Conservation (phyloP, 257 asterid species). For the Ajuga chamaepitys region DNA sequence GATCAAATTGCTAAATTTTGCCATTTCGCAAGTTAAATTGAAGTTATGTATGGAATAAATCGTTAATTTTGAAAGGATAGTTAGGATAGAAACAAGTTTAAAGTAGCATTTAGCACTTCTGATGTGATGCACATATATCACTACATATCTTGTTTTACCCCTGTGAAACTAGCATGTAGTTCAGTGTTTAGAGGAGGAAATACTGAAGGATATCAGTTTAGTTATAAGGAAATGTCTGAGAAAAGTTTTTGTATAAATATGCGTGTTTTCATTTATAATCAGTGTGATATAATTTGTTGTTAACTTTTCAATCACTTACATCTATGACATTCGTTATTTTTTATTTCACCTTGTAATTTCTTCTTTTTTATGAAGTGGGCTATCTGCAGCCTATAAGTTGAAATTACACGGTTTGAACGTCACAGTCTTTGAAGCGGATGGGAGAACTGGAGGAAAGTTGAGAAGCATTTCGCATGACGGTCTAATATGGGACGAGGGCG, state of each 20-base stretch:
- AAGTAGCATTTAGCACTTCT: background rate
- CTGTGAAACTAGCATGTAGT: background rate
- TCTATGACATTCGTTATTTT: background rate
- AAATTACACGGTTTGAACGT: slow-evolving; percentile 70
- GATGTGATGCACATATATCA: background rate
- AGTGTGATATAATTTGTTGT: background rate
- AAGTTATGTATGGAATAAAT: background rate
- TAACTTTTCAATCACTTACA: background rate
- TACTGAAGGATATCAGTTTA: background rate
- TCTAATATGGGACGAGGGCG: slow-evolving; percentile 92
- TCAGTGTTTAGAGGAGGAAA: background rate
- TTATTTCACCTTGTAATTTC: background rate
- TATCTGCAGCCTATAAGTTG: slow-evolving; percentile 92
- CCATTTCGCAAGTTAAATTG: background rate
- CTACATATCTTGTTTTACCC: background rate
- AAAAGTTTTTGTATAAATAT: background rate
- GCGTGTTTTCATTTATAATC: background rate
- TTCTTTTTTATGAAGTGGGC: slow-evolving; percentile 49
- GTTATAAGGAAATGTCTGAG: background rate
- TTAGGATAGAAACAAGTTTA: background rate
- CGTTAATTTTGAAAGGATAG: background rate
- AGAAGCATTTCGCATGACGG: slow-evolving; percentile 63
- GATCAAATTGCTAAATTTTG: slow-evolving; percentile 6
- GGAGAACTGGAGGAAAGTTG: slow-evolving; percentile 80
- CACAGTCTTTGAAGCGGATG: slow-evolving; percentile 77